phyloP scores from a whole-genome alignment of 164 flowering plant genomes.

The Dillenia turbinata region DNA sequence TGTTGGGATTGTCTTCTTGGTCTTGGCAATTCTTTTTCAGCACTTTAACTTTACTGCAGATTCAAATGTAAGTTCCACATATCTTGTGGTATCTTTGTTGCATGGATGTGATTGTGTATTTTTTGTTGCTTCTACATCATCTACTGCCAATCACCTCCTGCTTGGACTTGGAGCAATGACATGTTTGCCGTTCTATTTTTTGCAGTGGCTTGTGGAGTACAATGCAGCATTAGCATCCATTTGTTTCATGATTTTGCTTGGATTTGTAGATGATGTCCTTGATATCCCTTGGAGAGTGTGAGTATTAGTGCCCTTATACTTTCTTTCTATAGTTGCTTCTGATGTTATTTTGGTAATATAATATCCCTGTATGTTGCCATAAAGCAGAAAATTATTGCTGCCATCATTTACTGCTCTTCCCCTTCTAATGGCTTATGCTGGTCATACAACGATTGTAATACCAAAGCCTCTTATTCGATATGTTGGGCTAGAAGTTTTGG shows the following conservation, averaged over 20 bases:
- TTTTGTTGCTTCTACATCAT: background rate
- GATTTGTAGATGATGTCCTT: constrained; percentile 96
- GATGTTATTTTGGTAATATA: background rate
- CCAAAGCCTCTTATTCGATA: constrained; percentile 89
- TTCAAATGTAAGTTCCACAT: constrained; percentile 59
- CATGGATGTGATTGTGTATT: background rate
- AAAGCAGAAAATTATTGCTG: constrained; percentile 73
- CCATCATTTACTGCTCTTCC: constrained; percentile 93
- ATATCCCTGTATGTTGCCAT: too few relatives aligned
- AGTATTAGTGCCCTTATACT: constrained; percentile 21
- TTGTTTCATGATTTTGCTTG: constrained; percentile 92
- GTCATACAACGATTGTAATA: constrained; percentile 81
- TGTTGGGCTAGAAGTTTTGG: constrained; percentile 64
- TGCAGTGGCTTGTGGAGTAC: constrained; percentile 97
- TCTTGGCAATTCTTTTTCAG: constrained; percentile 70
- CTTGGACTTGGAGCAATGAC: too few relatives aligned
- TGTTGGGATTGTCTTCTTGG: constrained; percentile 78
- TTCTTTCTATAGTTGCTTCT: constrained; percentile 6
- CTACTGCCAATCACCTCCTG: background rate
- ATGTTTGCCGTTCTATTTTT: background rate
- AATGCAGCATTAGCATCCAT: constrained; percentile 90
- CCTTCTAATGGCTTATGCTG: constrained; percentile 97
- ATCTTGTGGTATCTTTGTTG: background rate
- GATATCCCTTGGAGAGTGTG: constrained; percentile 99
- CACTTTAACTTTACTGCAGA: constrained; percentile 79